Percentiles rank a stretch among this genome's conserved stretches.
These are phyloP conservation scores for Priceomyces fermenticarens DNA, from an alignment of 805 yeast species.

Conservation along the genomic window DNA sequence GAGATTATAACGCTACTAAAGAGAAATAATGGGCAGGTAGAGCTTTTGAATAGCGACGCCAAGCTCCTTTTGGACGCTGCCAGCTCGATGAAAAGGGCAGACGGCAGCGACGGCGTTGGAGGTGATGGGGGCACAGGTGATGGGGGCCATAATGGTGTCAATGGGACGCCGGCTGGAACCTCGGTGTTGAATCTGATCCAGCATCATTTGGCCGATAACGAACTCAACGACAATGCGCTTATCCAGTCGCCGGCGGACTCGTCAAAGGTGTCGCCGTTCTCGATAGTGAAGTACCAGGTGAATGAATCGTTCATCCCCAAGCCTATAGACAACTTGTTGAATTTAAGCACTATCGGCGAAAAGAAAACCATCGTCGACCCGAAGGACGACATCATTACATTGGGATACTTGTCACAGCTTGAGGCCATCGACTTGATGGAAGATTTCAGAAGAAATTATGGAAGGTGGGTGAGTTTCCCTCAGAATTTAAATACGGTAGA, in stretches of 20 bases:
- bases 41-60: constrained; percentile 18
- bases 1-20: constrained; percentile 30
- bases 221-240: neutral
- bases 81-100: constrained; percentile 19
- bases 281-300: constrained; percentile 33
- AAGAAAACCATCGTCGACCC: constrained; percentile 12
- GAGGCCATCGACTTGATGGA: constrained; percentile 52
- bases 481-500: constrained; percentile 44
- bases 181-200: too few relatives aligned
- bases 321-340: constrained; percentile 33
- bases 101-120: too few relatives aligned
- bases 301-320: constrained; percentile 25
- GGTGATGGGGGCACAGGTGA: too few relatives aligned
- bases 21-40: constrained; percentile 3
- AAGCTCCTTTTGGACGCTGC: constrained; percentile 25
- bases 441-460: constrained; percentile 63
- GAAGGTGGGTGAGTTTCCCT: constrained; percentile 77
- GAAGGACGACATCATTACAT: constrained; percentile 47
- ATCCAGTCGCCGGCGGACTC: constrained; percentile 33
- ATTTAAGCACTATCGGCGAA: constrained; percentile 6
- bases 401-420: constrained; percentile 45
- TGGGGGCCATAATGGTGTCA: too few relatives aligned
- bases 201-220: neutral
- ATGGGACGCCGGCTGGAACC: neutral
- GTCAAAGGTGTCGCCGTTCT: constrained; percentile 42